These are phyloP conservation scores for Theileria annulata DNA, from an alignment of 169 alveolate genomes.

Conservation along the genomic window DNA sequence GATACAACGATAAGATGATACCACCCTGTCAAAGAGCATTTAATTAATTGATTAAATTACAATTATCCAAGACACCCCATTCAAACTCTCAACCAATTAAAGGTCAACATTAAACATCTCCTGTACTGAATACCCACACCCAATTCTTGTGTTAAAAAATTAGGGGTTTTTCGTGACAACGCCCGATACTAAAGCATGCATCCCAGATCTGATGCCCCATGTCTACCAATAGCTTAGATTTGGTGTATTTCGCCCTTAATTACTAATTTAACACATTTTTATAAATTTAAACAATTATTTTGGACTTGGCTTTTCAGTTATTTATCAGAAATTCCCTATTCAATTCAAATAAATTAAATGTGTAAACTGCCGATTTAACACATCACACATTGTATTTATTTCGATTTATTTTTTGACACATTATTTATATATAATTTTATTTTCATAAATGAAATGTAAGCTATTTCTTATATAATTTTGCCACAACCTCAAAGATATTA, in stretches of 20 bases:
- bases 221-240: neutral
- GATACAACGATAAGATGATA: neutral
- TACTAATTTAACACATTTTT: neutral
- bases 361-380: neutral
- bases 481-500: neutral
- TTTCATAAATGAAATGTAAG: no score
- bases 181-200: slow-evolving; percentile 23
- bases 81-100: slow-evolving; percentile 3
- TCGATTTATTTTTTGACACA: no score
- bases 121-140: slow-evolving; percentile 9
- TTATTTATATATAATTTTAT: no score
- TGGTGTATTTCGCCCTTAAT: neutral
- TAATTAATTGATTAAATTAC: neutral
- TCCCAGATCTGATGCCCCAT: slow-evolving; percentile 18
- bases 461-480: no score
- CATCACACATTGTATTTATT: neutral
- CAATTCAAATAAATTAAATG: neutral
- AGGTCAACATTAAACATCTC: neutral
- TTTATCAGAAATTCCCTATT: neutral
- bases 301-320: neutral
- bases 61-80: slow-evolving; percentile 4
- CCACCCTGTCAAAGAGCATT: neutral
- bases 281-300: neutral
- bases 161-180: neutral
- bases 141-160: neutral